Conservation (phyloP, 768 basidiomycete genomes). For the Pulveroboletus sp. region DNA sequence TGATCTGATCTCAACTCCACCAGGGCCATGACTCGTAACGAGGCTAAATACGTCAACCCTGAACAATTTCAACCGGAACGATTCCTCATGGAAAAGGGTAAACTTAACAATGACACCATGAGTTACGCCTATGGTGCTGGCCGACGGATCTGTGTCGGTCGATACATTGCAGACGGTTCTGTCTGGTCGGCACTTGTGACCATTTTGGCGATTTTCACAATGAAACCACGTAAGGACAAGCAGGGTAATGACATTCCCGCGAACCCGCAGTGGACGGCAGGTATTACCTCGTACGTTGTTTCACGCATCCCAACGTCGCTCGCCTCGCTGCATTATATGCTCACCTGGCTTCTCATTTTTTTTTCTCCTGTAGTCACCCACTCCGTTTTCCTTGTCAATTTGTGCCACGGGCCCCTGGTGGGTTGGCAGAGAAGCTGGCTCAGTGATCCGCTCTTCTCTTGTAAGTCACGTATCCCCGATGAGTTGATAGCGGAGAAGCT, state of each 20-base stretch:
- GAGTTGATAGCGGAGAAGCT: conserved; percentile 14
- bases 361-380: conserved; percentile 17
- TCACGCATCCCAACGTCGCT: neutral
- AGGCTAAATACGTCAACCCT: conserved; percentile 31
- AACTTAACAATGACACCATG: conserved; percentile 28
- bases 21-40: conserved; percentile 34
- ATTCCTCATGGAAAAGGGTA: conserved; percentile 22
- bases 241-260: conserved; percentile 21
- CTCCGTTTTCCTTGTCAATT: conserved; percentile 22
- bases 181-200: conserved; percentile 33
- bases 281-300: conserved; percentile 25
- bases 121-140: conserved; percentile 34
- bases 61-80: conserved; percentile 35
- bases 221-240: conserved; percentile 27
- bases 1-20: neutral
- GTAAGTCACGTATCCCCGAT: conserved; percentile 17
- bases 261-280: conserved; percentile 20
- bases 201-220: conserved; percentile 33
- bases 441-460: conserved; percentile 17
- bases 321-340: neutral
- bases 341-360: neutral
- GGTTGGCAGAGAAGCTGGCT: conserved; percentile 15
- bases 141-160: conserved; percentile 37
- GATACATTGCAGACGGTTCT: conserved; percentile 39
- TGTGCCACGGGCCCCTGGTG: conserved; percentile 19